Percentiles rank a stretch among this genome's conserved stretches.
phyloP scores from a whole-genome alignment of 2,329 filamentous ascomycete genomes.

The Penicillium janthinellum region DNA sequence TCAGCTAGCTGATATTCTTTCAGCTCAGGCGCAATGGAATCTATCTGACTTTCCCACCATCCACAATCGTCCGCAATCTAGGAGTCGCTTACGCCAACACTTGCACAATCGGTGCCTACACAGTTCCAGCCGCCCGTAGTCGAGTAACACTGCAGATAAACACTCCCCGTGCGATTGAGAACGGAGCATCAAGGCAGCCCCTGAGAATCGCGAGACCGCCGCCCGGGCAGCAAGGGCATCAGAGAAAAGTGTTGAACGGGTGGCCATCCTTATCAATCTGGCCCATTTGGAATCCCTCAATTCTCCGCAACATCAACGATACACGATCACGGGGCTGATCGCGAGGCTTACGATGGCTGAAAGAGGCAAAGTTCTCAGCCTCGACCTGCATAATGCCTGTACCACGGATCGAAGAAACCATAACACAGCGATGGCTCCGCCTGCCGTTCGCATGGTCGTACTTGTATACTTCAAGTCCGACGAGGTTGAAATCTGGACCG shows the following conservation, averaged over 20 bases:
- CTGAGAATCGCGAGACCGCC: constrained; percentile 1
- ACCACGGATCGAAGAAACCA: constrained; percentile 5
- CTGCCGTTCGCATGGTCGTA: constrained; percentile 6
- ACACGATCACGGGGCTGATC: not conserved
- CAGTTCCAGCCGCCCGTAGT: constrained; percentile 10
- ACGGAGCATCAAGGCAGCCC: constrained; percentile 4
- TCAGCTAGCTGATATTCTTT: not conserved
- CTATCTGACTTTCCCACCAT: not conserved
- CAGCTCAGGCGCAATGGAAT: not conserved
- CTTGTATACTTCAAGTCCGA: constrained; percentile 12
- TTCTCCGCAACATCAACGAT: not conserved
- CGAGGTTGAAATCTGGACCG: constrained; percentile 16
- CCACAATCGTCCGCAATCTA: not conserved
- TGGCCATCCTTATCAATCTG: not conserved
- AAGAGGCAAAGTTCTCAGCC: constrained; percentile 5
- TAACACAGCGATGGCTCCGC: not conserved
- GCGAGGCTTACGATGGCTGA: not conserved
- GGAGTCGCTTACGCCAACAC: constrained; percentile 10
- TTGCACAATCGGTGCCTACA: constrained; percentile 4
- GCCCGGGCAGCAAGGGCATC: not conserved
- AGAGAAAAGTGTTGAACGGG: not conserved
- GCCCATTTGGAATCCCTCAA: not conserved
- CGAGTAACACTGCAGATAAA: constrained; percentile 16
- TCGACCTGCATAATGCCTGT: constrained; percentile 11
- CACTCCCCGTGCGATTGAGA: constrained; percentile 6